Base-by-base conservation (phyloP, 768 basidiomycete genomes). In the Roridomyces roridus region DNA sequence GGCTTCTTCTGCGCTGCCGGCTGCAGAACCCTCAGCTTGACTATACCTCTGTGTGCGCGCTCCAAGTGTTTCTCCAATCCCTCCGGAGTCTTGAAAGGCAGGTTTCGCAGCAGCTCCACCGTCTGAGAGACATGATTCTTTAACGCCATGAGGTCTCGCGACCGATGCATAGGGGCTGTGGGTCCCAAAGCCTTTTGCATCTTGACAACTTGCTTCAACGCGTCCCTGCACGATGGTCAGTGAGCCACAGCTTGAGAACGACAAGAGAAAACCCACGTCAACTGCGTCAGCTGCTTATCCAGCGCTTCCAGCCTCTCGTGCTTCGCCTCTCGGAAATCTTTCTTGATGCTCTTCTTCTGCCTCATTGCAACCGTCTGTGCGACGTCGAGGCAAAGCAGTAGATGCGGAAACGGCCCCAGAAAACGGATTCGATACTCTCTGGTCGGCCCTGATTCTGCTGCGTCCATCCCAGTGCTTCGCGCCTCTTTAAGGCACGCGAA, bases 361-460 rank as follows among this genome's bases (percentile, higher is more conserved):
- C 63, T 45, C 35, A 65, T 36, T 8, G 72, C 59, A 18, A 67
- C 24, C 2, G 62, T 34, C 11, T 72, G 64, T 20, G 68, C 63
- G n/a, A 65, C 49, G 43, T 82, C 75, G 25, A 83, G 69, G 57
- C 74, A 79, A 2, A 77, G 57, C 3, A 80, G 65, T 25, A 82
- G 59, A 46, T 72, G 76, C 2, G 80, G 77, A 8, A 83, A 66
- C 37, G 72, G 71, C 2, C 73, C 72, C 7, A 72, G 64, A 60
- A 76, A 80, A 14, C 78, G 65, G 0, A 65, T 51, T 14, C 70
- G 71, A 55, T 84, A 81, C 17, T 51, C 56, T 6, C 57, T 61
- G 23, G 49, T 51, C 29, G 55, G 31, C 76, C 77, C 31, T 15
- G 31, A 8, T 15, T 34, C 31, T 15, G 31, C 15, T 15, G 31